Conservation (phyloP, 2,329 filamentous ascomycete species). For the Penicillium sp. region DNA sequence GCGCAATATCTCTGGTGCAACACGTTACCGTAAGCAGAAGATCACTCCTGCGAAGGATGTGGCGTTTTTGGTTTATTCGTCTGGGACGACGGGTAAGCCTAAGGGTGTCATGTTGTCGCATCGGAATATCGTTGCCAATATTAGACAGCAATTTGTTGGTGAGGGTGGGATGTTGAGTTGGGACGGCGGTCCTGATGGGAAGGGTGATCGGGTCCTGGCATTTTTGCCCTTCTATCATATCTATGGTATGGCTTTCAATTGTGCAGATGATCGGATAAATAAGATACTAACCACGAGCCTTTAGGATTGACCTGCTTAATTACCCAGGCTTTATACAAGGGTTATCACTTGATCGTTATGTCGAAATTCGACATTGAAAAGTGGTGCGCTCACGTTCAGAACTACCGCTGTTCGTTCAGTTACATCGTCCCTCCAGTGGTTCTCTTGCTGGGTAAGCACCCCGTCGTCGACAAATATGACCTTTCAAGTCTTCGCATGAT, state of each 20-base stretch:
- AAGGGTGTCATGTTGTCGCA: conserved; percentile 91
- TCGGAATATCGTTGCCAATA: conserved; percentile 75
- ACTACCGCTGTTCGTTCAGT: conserved; percentile 69
- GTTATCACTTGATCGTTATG: conserved; percentile 68
- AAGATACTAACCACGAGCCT: conserved; percentile 8
- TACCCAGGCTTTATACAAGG: conserved; percentile 64
- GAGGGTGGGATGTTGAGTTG: conserved; percentile 59
- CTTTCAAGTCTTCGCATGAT: conserved; percentile 75
- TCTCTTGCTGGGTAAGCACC: conserved; percentile 75
- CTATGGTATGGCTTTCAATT: conserved; percentile 59
- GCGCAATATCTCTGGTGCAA: conserved; percentile 60
- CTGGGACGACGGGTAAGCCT: conserved; percentile 84
- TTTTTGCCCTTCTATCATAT: conserved; percentile 91
- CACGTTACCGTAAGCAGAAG: conserved; percentile 59
- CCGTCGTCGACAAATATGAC: conserved; percentile 75
- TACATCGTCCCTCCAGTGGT: conserved; percentile 86
- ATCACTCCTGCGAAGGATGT: conserved; percentile 69
- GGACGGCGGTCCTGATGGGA: conserved; percentile 58
- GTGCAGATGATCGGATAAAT: not conserved
- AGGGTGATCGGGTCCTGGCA: conserved; percentile 70
- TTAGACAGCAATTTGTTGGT: conserved; percentile 53
- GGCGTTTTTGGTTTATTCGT: conserved; percentile 83
- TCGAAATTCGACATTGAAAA: conserved; percentile 76
- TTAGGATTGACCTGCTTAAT: conserved; percentile 69
- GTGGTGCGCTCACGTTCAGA: conserved; percentile 74